Conservation (phyloP, 805 yeast species). For the Saturnispora sanitii region DNA sequence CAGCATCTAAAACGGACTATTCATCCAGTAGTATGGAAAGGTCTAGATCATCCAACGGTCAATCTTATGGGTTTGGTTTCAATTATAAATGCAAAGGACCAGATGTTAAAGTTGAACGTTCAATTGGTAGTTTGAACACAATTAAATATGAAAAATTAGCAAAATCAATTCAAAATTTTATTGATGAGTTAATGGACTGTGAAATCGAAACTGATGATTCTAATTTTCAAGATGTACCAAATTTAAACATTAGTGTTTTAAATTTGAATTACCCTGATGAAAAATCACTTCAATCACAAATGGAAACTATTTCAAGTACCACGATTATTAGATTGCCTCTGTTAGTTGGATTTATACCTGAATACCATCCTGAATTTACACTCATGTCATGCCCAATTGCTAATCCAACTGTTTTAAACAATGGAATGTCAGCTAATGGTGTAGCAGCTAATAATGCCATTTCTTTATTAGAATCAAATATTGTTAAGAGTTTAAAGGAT, state of each 20-base stretch:
- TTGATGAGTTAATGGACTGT: conserved; percentile 5
- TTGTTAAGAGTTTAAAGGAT: conserved; percentile 37
- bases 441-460: conserved; percentile 14
- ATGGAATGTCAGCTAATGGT: not conserved
- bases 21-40: not conserved
- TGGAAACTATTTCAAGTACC: conserved; percentile 2
- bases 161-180: conserved; percentile 4
- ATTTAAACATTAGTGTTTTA: not conserved
- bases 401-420: conserved; percentile 3
- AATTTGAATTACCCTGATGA: conserved; percentile 3
- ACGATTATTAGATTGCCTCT: conserved; percentile 18
- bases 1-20: not conserved
- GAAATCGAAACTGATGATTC: not conserved
- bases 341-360: conserved; percentile 34
- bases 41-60: not conserved
- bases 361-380: conserved; percentile 41
- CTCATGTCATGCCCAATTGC: conserved; percentile 39
- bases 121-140: conserved; percentile 7
- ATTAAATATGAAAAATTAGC: conserved; percentile 6
- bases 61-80: conserved; percentile 3
- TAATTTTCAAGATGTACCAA: not conserved
- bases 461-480: conserved; percentile 32
- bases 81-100: conserved; percentile 2
- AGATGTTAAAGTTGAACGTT: conserved; percentile 3
- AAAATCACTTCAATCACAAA: conserved; percentile 2